phyloP scores from a whole-genome alignment of 164 flowering plant genomes.

The Paratinospora sagittata region DNA sequence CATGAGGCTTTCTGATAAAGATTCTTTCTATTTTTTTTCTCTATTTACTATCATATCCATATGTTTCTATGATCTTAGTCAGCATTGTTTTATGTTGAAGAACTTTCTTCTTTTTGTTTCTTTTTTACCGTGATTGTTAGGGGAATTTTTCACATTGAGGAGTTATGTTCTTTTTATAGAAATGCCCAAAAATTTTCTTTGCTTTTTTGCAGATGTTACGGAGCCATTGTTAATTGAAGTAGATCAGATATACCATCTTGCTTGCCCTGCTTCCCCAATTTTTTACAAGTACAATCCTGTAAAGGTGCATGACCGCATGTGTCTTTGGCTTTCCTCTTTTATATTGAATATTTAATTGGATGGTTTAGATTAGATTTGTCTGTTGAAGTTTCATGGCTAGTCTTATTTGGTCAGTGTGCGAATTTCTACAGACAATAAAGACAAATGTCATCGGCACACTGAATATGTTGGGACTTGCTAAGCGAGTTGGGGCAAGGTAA shows the following conservation, averaged over 20 bases:
- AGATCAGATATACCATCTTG: conserved; percentile 92
- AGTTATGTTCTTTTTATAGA: neutral
- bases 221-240: conserved; percentile 88
- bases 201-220: conserved; percentile 55
- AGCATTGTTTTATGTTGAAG: too few relatives aligned
- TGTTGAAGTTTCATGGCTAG: neutral
- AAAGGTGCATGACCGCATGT: conserved; percentile 36
- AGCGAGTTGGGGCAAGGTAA: conserved; percentile 95
- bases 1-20: too few relatives aligned
- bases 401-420: neutral
- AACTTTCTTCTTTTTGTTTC: neutral
- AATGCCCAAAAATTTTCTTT: neutral
- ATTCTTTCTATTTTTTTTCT: too few relatives aligned
- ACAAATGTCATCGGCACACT: conserved; percentile 97
- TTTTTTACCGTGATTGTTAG: neutral
- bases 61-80: too few relatives aligned
- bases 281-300: conserved; percentile 92
- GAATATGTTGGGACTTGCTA: conserved; percentile 98
- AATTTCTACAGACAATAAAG: conserved; percentile 61
- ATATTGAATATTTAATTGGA: neutral
- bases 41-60: too few relatives aligned
- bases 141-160: neutral
- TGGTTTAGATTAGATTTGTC: neutral
- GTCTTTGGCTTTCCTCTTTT: neutral
- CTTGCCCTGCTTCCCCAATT: conserved; percentile 97